Evolutionary conservation across 163 green algal genomes (phyloP).

Genomic region (Prototheca wickerhamii): DNA sequence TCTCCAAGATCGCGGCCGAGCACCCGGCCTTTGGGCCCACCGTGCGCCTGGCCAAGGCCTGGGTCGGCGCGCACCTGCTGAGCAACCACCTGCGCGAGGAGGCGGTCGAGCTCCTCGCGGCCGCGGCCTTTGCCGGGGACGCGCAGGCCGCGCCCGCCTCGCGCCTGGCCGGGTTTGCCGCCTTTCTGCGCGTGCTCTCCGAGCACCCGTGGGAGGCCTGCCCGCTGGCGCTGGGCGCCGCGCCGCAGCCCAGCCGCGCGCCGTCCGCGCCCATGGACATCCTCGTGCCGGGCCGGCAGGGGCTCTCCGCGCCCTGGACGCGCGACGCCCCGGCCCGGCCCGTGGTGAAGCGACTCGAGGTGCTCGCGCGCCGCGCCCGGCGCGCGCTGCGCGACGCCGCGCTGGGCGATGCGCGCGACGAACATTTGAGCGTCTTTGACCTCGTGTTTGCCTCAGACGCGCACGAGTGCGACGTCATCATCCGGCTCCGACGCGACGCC

Average conservation of each 20-base stretch:
- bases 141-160: conserved; percentile 8
- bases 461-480: conserved; percentile 20
- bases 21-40: conserved; percentile 49
- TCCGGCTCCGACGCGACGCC: conserved; percentile 3
- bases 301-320: conserved; percentile 30
- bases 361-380: conserved; percentile 26
- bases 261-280: not conserved
- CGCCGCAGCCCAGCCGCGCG: not conserved
- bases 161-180: conserved; percentile 46
- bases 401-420: not conserved
- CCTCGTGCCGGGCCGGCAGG: not conserved
- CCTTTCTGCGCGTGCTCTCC: conserved; percentile 60
- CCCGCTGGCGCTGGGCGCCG: conserved; percentile 61
- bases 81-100: conserved; percentile 45
- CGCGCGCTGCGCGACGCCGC: conserved; percentile 13
- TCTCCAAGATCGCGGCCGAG: conserved; percentile 32
- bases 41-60: conserved; percentile 47
- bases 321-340: conserved; percentile 10
- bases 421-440: not conserved
- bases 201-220: conserved; percentile 47
- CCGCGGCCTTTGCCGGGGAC: conserved; percentile 31
- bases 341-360: conserved; percentile 26
- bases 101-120: conserved; percentile 62
- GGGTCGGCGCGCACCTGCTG: conserved; percentile 62
- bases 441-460: conserved; percentile 14